phyloP scores from a whole-genome alignment of 2,329 filamentous ascomycete species.

The Colletotrichum cordylinicola region DNA sequence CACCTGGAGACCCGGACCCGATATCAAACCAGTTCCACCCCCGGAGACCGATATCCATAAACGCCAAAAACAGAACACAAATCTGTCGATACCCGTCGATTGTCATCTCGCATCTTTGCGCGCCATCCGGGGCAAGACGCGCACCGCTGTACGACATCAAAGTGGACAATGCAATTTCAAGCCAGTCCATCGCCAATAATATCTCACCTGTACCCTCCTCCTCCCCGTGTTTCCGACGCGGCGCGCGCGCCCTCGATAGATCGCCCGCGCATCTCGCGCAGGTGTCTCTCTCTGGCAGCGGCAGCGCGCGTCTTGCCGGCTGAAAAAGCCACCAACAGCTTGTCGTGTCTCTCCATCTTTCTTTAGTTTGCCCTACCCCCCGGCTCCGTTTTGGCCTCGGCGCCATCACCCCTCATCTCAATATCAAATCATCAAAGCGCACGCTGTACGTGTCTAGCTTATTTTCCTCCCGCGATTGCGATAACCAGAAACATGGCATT shows the following conservation, averaged over 20 bases:
- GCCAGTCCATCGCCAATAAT: not conserved
- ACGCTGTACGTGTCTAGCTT: not conserved
- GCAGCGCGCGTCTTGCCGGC: not conserved
- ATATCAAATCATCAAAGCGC: not conserved
- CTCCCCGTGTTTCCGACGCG: not conserved
- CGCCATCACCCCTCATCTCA: constrained; percentile 4
- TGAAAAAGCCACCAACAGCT: not conserved
- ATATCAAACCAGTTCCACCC: not conserved
- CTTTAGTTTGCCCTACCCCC: not conserved
- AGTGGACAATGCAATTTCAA: constrained; percentile 1
- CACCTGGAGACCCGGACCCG: not conserved
- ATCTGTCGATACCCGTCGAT: not conserved
- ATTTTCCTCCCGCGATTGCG: not conserved
- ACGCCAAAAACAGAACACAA: not conserved
- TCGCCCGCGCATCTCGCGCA: constrained; percentile 1
- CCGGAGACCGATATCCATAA: not conserved
- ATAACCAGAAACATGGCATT: not conserved
- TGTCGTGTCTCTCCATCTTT: not conserved
- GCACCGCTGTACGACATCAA: not conserved
- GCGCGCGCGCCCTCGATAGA: not conserved
- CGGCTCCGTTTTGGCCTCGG: constrained; percentile 1
- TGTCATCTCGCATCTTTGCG: constrained; percentile 11
- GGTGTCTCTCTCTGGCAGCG: not conserved
- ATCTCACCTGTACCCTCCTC: not conserved
- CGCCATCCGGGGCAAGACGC: not conserved